Evolutionary conservation across 106 monocot genomes (phyloP), one percentile per base, ranked within the genome.

Genomic region (Allium fistulosum): DNA sequence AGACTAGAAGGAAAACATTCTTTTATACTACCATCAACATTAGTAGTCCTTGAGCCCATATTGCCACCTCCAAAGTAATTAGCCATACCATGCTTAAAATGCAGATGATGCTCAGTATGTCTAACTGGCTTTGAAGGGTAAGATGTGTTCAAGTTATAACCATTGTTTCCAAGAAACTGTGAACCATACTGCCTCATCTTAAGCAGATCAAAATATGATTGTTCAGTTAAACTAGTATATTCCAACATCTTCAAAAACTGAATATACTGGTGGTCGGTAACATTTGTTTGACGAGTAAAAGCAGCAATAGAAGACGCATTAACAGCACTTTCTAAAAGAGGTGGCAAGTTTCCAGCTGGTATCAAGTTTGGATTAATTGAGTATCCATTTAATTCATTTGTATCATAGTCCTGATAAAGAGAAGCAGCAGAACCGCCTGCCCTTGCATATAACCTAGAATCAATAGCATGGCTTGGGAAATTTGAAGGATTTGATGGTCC

Each of bases 1-100:
- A 94, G 86, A 4, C 87, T 82, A 37, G 86, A 87, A 47, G 82
- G 79, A 80, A 87, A 90, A 69, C 53, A 61, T 28, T 77, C 93
- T 55, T 93, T 85, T 57, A 83, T 72, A 26, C 37, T 65, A 6
- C 78, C 76, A 70, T 50, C 47, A 59, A 59, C 49, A 69, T 80
- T 80, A 15, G 69, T 65, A 66, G 68, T 65, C 85, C 85, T 88
- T 27, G 79, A 63, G 48, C 78, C 84, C 77, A 79, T 63, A 11
- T 58, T 48, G 59, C 78, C 72, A 26, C 89, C 93, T 65, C 48
- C 63, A 10, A 82, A 59, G 53, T 79, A 90, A 74, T 82, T 82
- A 71, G 82, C 56, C 4, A 72, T 71, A 62, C 79, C 74, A 75
- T 83, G 78, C 4, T 37, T 37, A 82, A 79, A 72, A 4, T 73